Evolutionary conservation across 331 rosid genomes (phyloP).

Genomic region (Rhamnella rubrinervis): DNA sequence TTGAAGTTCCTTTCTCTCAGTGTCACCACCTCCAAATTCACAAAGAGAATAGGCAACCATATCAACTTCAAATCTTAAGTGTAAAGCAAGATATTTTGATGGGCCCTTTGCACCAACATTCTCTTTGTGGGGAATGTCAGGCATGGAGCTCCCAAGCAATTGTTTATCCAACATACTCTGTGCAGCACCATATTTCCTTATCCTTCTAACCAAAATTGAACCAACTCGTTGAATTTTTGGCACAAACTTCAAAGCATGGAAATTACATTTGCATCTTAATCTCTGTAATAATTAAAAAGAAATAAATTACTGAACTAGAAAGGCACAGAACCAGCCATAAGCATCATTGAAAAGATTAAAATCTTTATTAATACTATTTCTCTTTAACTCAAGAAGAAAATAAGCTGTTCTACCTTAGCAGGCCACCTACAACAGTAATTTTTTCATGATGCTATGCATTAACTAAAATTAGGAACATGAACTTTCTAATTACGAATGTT

Average conservation of each 20-base stretch:
- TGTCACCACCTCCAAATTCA: conserved; percentile 91
- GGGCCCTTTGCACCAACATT: conserved; percentile 35
- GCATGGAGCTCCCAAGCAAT: conserved; percentile 69
- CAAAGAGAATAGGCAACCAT: conserved; percentile 95
- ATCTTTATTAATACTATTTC: not conserved
- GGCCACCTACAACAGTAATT: no score
- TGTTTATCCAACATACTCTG: conserved; percentile 63
- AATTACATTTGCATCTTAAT: conserved; percentile 95
- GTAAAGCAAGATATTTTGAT: conserved; percentile 79
- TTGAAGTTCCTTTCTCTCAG: conserved; percentile 73
- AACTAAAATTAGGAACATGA: not conserved
- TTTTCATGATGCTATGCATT: not conserved
- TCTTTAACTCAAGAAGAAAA: not conserved
- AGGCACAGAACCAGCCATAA: not conserved
- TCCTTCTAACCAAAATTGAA: conserved; percentile 64
- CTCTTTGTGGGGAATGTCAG: conserved; percentile 20
- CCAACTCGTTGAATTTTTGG: conserved; percentile 77
- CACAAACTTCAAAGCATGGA: conserved; percentile 75
- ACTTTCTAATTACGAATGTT: no score
- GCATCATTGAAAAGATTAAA: not conserved
- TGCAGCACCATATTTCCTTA: conserved; percentile 54
- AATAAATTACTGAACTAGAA: not conserved
- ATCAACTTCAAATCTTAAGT: conserved; percentile 89
- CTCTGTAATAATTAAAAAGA: conserved; percentile 47
- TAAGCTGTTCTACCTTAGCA: not conserved